phyloP scores from a whole-genome alignment of 208 protist species.

The Trypanosomatidae sp. region DNA sequence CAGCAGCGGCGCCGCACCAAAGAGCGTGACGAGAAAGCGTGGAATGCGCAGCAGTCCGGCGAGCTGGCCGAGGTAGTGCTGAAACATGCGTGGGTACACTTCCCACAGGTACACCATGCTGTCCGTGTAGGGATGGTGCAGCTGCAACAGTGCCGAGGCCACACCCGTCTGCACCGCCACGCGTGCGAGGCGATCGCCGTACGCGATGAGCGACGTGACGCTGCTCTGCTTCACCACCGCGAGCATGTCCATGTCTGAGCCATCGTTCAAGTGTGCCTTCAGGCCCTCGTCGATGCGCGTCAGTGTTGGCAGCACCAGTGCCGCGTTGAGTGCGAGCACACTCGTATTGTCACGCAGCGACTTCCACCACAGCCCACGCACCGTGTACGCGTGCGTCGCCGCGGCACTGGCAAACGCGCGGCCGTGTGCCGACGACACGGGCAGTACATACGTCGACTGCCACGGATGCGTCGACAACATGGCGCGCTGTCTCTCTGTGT shows the following conservation, averaged over 20 bases:
- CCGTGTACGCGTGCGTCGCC: conserved; percentile 33
- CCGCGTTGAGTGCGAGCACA: conserved; percentile 23
- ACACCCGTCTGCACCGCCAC: conserved; percentile 36
- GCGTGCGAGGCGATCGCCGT: conserved; percentile 36
- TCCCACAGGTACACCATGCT: conserved; percentile 66
- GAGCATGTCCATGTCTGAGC: conserved; percentile 34
- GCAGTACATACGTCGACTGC: too few species aligned
- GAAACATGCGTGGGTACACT: conserved; percentile 49
- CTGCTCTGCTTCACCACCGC: conserved; percentile 15
- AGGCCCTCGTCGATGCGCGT: conserved; percentile 28
- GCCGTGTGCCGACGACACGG: too few species aligned
- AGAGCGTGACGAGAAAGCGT: conserved; percentile 26
- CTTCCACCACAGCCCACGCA: conserved; percentile 21
- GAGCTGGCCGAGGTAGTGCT: conserved; percentile 39
- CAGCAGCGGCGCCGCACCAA: conserved; percentile 17
- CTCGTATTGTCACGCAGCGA: conserved; percentile 52
- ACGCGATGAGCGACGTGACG: conserved; percentile 13
- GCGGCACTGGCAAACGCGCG: conserved; percentile 7
- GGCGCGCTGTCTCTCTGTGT: too few species aligned
- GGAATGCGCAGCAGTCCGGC: conserved; percentile 32
- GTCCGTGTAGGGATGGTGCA: conserved; percentile 18
- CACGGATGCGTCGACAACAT: too few species aligned
- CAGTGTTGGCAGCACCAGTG: conserved; percentile 42
- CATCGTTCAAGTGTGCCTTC: conserved; percentile 39
- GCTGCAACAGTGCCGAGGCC: conserved; percentile 24